These are phyloP conservation scores for Vitis amurensis DNA, from an alignment of 164 flowering plant genomes.

Conservation along the genomic window DNA sequence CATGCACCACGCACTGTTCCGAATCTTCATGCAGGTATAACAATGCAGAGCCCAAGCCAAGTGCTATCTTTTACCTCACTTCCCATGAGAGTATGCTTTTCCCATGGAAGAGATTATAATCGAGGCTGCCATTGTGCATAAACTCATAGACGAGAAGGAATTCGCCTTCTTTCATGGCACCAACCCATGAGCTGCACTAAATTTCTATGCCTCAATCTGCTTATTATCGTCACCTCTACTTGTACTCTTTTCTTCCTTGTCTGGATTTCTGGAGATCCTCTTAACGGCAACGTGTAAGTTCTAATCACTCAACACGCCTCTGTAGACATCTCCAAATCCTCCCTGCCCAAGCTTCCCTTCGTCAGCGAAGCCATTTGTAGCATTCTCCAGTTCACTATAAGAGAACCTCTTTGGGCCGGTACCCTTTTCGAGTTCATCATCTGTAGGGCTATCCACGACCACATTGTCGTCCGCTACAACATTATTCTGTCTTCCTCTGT, in stretches of 20 bases:
- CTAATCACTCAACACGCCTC: neutral
- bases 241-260: neutral
- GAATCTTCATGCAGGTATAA: neutral
- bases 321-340: conserved; percentile 26
- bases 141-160: neutral
- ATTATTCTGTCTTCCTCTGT: neutral
- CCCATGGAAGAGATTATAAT: neutral
- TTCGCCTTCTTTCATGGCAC: neutral
- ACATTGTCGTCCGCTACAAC: too few species aligned
- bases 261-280: neutral
- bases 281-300: neutral
- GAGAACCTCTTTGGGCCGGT: conserved; percentile 3
- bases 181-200: neutral
- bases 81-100: neutral
- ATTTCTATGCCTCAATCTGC: neutral
- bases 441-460: neutral
- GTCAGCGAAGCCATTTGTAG: conserved; percentile 15
- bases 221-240: neutral
- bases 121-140: conserved; percentile 1
- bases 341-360: conserved; percentile 28
- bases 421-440: conserved; percentile 1
- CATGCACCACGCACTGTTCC: too few species aligned
- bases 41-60: neutral
- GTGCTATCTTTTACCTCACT: neutral
- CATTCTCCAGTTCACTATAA: neutral